These are phyloP conservation scores for Erythrophleum ivorense DNA, from an alignment of 331 rosid species.

Conservation along the genomic window DNA sequence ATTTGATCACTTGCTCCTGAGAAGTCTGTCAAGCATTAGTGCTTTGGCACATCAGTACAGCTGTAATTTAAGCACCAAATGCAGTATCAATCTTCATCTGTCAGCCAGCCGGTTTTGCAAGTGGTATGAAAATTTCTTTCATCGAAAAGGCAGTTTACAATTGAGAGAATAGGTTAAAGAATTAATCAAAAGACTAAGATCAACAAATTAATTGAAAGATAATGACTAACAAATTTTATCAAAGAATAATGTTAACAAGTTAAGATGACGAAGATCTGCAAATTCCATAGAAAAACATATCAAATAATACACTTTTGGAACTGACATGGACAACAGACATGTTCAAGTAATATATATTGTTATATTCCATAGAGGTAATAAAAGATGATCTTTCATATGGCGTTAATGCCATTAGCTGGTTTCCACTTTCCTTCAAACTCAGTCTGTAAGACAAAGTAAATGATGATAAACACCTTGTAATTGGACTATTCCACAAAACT, in stretches of 20 bases:
- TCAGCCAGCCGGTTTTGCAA: neutral
- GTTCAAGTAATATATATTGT: slow-evolving; percentile 42
- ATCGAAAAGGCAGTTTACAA: neutral
- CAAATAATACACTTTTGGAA: neutral
- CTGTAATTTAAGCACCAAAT: neutral
- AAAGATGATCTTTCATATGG: slow-evolving; percentile 5
- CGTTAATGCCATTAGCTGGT: neutral
- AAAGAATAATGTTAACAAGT: neutral
- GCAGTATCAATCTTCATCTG: neutral
- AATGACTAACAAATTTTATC: too few species aligned
- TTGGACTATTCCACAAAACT: neutral
- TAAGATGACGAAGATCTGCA: neutral
- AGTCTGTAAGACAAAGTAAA: neutral
- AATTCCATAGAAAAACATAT: neutral
- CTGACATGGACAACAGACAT: slow-evolving; percentile 4
- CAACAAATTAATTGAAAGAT: too few species aligned
- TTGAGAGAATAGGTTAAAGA: neutral
- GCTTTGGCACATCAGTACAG: neutral
- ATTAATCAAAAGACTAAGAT: neutral
- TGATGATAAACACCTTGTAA: neutral
- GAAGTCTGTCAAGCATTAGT: neutral
- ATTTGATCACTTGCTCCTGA: too few species aligned
- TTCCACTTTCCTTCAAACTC: neutral
- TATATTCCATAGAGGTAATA: neutral
- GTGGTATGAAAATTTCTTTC: neutral